Base-by-base conservation (phyloP, 2,329 filamentous ascomycete species). In the Diaporthe velutina region DNA sequence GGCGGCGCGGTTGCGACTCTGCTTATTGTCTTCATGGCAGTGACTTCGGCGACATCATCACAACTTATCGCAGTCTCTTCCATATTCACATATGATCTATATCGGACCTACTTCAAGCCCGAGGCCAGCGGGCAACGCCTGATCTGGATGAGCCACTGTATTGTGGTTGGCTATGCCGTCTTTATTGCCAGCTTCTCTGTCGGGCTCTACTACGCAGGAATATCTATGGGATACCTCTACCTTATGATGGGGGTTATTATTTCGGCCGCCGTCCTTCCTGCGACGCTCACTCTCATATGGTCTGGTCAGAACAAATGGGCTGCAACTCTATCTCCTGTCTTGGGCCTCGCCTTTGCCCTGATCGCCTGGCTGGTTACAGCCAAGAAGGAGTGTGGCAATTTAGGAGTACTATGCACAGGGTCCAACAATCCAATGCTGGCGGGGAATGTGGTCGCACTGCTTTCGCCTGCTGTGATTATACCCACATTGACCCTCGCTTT, bases 161-260 rank as follows among this genome's bases (percentile, higher is more conserved):
- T 92, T 79, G 95, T 97, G 54, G 87, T 91, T 0, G 79, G 80
- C 19, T 98, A 95, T 80, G 93, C 94, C 0, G 78, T 95, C 30
- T 88, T 94, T 78, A 96, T 98, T 86, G 94, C 94, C 22, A 90
- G 87, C 1, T 95, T 97, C 83, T 92, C 92, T 0, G 94, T 94
- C 0, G 95, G 93, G 0, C 89, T 97, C 0, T 91, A 86, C 82
- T 93, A 94, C 77, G 92, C 90, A 2, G 92, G 93, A 30, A 93
- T 98, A 76, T 93, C 91, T 17, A 97, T 98, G 94, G 95, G 95
- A 15, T 97, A 96, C 80, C 87, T 97, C 3, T 97, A 97, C 80
- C 86, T 98, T 1, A 90, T 98, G 81, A 98, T 98, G 95, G 96
- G 95, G 9, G 94, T 95, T 68, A 94, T 98, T 79, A 97, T 98